Evolutionary conservation across 805 yeast genomes (phyloP).

Genomic region (Metschnikowia reukaufii): DNA sequence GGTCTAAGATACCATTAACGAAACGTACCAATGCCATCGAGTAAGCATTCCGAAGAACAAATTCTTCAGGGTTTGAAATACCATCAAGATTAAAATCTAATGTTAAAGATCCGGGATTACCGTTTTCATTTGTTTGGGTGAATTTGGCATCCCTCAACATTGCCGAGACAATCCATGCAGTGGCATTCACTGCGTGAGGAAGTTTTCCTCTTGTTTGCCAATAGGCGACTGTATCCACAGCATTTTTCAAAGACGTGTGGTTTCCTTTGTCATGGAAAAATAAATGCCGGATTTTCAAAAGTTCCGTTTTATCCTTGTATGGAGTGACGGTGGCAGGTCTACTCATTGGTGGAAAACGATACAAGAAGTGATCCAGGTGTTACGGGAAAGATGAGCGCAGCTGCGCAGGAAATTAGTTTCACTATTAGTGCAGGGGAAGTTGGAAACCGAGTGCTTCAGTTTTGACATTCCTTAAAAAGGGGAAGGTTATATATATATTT

Average conservation of each 20-base stretch:
- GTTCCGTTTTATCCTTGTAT: slow-evolving; percentile 11
- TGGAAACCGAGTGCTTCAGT: no score
- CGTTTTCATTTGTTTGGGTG: slow-evolving; percentile 2
- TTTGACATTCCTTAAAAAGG: no score
- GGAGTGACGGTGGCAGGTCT: slow-evolving; percentile 9
- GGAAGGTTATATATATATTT: no score
- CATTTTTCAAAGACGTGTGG: slow-evolving; percentile 2
- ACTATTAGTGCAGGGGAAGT: no score
- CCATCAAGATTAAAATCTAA: background rate
- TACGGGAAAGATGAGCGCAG: no score
- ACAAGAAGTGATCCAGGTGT: no score
- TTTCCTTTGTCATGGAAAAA: slow-evolving; percentile 8
- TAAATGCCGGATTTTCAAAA: slow-evolving; percentile 11
- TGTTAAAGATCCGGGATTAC: background rate
- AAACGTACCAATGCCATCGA: slow-evolving; percentile 77
- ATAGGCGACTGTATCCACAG: slow-evolving; percentile 42
- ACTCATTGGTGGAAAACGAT: no score
- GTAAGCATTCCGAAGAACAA: slow-evolving; percentile 51
- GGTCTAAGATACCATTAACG: slow-evolving; percentile 90
- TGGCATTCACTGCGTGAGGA: slow-evolving; percentile 73
- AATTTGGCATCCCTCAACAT: slow-evolving; percentile 40
- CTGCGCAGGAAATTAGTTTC: no score
- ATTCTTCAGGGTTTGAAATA: slow-evolving; percentile 19
- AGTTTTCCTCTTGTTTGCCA: slow-evolving; percentile 59
- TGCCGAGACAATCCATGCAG: slow-evolving; percentile 57